Base-by-base conservation (phyloP, 2,329 filamentous ascomycete species). In the Cladosporium sp. region DNA sequence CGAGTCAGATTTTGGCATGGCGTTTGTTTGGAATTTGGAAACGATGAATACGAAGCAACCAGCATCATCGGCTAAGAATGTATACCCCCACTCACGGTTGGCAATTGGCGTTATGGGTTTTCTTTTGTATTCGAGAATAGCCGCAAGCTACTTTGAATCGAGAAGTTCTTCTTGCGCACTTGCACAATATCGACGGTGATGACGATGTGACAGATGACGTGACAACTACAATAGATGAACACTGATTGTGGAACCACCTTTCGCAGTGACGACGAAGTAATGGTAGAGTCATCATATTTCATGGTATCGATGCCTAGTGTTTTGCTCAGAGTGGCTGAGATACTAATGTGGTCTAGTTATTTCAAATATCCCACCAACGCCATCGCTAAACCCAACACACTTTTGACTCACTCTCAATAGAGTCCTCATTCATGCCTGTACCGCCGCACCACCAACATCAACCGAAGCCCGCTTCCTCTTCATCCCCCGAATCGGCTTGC, bases 381-480 rank as follows among this genome's bases (percentile, higher is more conserved):
- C 58, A 10, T 60, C 58, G 58, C 39, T 60, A 60, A 60, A 21
- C 36, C n/a, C 28, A 30, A 25, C 25, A 21, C 58, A 23, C 25
- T 49, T 43, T 49, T 34, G 18, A 1, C 54, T 5, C 30, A 28
- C 39, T 13, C 39, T 13, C 39, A 21, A 16, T 21, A 4, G n/a
- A 21, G 11, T 58, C 30, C 30, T 16, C 16, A 21, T 53, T 63
- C 60, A 56, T 13, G 36, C 60, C 25, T 18, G 25, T 34, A 63
- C 32, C 23, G 18, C 58, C 13, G 16, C 43, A 28, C 39, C 39
- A 36, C 62, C 62, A 18, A 58, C 62, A 51, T 64, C 53, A 26
- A 49, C 53, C 23, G 54, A 48, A 34, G 53, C 39, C 10, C 62
- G n/a, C 16, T 64, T 64, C 28, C 56, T 64, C 53, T 58, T 64